Evolutionary conservation across 2,329 filamentous ascomycete species (phyloP).

Genomic region (Aspergillus tamarii): DNA sequence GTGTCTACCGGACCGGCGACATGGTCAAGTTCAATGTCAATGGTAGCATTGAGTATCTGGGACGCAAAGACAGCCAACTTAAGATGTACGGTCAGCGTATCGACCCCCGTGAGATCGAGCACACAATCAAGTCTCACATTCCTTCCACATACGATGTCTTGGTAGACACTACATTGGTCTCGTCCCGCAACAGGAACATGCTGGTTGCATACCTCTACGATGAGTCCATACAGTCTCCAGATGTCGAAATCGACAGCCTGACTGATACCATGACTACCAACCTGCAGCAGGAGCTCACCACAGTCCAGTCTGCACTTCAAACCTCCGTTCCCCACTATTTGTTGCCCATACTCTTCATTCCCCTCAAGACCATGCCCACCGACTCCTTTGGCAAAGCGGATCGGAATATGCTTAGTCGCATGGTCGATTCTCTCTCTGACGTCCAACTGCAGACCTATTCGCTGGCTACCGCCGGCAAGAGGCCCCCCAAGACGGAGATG

Average conservation of each 20-base stretch:
- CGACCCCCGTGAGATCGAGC: conserved; percentile 55
- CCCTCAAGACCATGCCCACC: not conserved
- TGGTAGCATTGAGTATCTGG: conserved; percentile 46
- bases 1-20: conserved; percentile 35
- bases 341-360: not conserved
- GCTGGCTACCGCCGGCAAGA: not conserved
- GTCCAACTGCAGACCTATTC: not conserved
- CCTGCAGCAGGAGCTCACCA: not conserved
- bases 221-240: not conserved
- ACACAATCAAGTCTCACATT: not conserved
- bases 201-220: not conserved
- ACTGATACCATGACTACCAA: not conserved
- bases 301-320: not conserved
- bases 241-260: not conserved
- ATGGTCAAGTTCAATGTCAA: conserved; percentile 37
- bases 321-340: not conserved
- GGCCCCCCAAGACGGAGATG: not conserved
- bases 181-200: not conserved
- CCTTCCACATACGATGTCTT: not conserved
- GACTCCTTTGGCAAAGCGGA: not conserved
- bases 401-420: not conserved
- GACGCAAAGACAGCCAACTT: conserved; percentile 66
- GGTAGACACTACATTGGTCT: not conserved
- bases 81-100: conserved; percentile 68
- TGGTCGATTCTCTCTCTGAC: not conserved